Conservation (phyloP, 768 basidiomycete species). For the Lepiota subincarnata region DNA sequence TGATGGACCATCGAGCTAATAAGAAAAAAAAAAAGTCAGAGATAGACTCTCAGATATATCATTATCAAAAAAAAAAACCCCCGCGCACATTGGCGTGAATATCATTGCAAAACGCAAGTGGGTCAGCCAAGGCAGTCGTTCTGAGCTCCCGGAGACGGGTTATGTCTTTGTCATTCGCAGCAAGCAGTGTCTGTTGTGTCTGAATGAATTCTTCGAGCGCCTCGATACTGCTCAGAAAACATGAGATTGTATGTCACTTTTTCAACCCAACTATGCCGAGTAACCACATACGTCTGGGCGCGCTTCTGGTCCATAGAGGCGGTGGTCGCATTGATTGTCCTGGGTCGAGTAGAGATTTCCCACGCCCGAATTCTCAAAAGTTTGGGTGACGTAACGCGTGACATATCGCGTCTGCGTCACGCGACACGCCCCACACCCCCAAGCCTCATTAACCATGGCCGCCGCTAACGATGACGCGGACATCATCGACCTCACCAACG, state of each 20-base stretch:
- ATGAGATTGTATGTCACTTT: not conserved
- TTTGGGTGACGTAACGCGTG: not conserved
- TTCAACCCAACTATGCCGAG: not conserved
- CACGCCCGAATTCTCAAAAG: conserved; percentile 3
- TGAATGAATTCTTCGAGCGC: conserved; percentile 66
- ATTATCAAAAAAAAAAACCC: no score
- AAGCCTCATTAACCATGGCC: conserved; percentile 1
- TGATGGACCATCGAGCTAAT: conserved; percentile 25
- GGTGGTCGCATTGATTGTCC: conserved; percentile 15
- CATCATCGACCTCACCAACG: conserved; percentile 29
- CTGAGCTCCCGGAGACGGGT: conserved; percentile 46
- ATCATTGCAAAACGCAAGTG: conserved; percentile 29
- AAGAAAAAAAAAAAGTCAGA: not conserved
- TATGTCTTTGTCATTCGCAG: conserved; percentile 61
- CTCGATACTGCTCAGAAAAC: conserved; percentile 38
- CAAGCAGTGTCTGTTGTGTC: conserved; percentile 55
- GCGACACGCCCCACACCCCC: no score
- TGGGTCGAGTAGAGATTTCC: conserved; percentile 13
- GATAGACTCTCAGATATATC: not conserved
- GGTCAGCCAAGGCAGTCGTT: conserved; percentile 29
- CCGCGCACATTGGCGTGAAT: conserved; percentile 30
- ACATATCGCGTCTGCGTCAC: conserved; percentile 9
- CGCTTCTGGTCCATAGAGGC: conserved; percentile 32
- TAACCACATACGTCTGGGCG: conserved; percentile 38
- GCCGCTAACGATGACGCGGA: conserved; percentile 20